These are phyloP conservation scores for Hawksworthiomyces lignivorus DNA, from an alignment of 2,329 filamentous ascomycete genomes.

Conservation along the genomic window DNA sequence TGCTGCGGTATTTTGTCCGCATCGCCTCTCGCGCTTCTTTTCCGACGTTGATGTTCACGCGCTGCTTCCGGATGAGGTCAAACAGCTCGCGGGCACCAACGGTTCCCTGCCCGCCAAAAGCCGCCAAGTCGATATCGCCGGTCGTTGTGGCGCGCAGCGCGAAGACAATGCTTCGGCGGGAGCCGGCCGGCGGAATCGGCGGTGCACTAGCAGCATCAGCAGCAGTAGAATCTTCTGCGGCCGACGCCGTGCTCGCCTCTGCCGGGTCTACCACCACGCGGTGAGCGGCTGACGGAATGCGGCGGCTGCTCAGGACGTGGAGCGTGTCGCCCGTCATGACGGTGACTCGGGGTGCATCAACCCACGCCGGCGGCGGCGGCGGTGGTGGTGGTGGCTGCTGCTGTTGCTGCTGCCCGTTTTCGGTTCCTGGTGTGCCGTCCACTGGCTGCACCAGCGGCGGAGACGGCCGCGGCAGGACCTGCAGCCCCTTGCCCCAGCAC, in stretches of 20 bases:
- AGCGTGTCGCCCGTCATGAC: constrained; percentile 17
- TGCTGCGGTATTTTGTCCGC: constrained; percentile 3
- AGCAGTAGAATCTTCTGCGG: background rate
- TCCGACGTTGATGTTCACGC: constrained; percentile 16
- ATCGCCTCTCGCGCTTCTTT: constrained; percentile 11
- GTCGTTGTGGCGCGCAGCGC: constrained; percentile 15
- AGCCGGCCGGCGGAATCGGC: background rate
- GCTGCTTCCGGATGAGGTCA: constrained; percentile 11
- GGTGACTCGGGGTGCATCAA: constrained; percentile 13
- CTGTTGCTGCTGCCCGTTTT: no score
- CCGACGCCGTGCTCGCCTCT: background rate
- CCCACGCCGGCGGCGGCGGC: constrained; percentile 5
- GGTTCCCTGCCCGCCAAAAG: constrained; percentile 11
- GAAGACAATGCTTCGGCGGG: constrained; percentile 18
- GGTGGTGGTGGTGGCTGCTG: background rate
- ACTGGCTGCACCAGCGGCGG: no score
- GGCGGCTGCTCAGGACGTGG: constrained; percentile 11
- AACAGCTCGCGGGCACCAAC: constrained; percentile 12
- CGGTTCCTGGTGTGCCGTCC: no score
- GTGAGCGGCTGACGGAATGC: constrained; percentile 15
- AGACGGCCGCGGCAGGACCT: constrained; percentile 8
- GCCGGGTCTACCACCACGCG: constrained; percentile 13
- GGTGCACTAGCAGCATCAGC: no score
- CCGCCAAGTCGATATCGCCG: constrained; percentile 11
- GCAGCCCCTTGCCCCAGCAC: constrained; percentile 16